Conservation (phyloP, 176 grass and related monocot genomes). For the Saccharum officinarum region DNA sequence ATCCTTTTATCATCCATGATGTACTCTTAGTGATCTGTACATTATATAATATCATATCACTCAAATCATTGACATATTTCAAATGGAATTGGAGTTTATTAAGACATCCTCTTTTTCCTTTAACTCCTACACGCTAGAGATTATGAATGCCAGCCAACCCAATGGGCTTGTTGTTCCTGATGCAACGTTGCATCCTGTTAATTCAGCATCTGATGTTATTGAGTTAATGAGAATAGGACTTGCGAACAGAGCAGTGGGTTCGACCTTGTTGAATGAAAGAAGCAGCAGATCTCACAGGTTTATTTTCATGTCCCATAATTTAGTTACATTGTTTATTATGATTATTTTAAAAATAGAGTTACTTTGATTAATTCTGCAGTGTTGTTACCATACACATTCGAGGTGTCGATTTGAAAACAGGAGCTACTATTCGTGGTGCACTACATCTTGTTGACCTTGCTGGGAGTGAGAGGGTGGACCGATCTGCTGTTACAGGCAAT, state of each 20-base stretch:
- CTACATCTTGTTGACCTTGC: conserved; percentile 90
- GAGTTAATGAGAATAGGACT: conserved; percentile 73
- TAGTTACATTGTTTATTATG: conserved; percentile 5
- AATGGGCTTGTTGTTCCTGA: conserved; percentile 85
- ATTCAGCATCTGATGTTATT: conserved; percentile 64
- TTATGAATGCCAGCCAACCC: conserved; percentile 60
- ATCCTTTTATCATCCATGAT: not conserved
- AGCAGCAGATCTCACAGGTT: conserved; percentile 98
- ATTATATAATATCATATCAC: not conserved
- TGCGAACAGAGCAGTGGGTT: conserved; percentile 63
- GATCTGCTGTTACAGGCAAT: conserved; percentile 69
- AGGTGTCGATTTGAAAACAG: conserved; percentile 62
- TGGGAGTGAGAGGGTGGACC: conserved; percentile 79
- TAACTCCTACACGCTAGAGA: conserved; percentile 68
- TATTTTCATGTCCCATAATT: conserved; percentile 30
- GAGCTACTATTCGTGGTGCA: conserved; percentile 48
- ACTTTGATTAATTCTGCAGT: conserved; percentile 43
- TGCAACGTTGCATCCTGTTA: conserved; percentile 68
- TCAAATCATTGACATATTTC: not conserved
- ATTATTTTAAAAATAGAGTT: conserved; percentile 16
- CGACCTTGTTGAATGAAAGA: conserved; percentile 78
- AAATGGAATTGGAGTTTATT: not conserved
- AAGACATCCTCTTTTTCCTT: conserved; percentile 33
- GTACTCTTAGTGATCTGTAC: not conserved
- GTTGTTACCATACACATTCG: conserved; percentile 70